These are phyloP conservation scores for Leucosporidium yakuticum DNA, from an alignment of 768 basidiomycete species.

Conservation along the genomic window DNA sequence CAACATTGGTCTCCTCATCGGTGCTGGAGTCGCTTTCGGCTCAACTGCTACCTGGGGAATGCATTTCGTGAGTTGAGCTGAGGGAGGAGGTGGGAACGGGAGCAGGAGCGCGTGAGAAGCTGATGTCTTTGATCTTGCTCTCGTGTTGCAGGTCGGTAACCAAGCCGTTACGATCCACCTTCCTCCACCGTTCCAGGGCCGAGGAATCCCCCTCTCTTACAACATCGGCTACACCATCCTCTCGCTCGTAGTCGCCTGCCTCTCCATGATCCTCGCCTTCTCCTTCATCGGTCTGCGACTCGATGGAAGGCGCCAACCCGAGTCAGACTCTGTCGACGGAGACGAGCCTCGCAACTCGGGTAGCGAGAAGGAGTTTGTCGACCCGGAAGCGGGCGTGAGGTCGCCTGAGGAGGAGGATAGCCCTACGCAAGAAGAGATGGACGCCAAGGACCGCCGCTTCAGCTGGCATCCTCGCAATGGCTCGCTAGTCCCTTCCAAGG, in stretches of 20 bases:
- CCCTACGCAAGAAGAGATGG: no score
- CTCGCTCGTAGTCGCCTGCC: constrained; percentile 23
- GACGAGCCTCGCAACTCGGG: not conserved
- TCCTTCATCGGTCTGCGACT: constrained; percentile 32
- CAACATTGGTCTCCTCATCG: constrained; percentile 23
- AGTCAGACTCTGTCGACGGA: not conserved
- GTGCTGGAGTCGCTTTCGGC: constrained; percentile 26
- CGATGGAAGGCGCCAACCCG: not conserved
- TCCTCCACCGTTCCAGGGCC: constrained; percentile 16
- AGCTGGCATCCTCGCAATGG: no score
- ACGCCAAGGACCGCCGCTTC: no score
- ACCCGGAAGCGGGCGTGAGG: no score
- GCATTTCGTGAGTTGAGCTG: constrained; percentile 21
- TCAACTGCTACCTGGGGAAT: constrained; percentile 32
- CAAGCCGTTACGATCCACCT: constrained; percentile 20
- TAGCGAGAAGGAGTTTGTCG: no score
- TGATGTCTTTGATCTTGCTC: no score
- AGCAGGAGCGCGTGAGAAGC: no score
- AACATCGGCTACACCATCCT: constrained; percentile 25
- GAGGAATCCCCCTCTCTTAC: constrained; percentile 23
- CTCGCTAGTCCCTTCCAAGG: no score
- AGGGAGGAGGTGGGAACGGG: not conserved
- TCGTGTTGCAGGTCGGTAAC: constrained; percentile 21
- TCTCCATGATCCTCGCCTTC: constrained; percentile 32
- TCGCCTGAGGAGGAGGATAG: no score